Base-by-base conservation (phyloP, 768 basidiomycete genomes). In the Suillus ampliporus region DNA sequence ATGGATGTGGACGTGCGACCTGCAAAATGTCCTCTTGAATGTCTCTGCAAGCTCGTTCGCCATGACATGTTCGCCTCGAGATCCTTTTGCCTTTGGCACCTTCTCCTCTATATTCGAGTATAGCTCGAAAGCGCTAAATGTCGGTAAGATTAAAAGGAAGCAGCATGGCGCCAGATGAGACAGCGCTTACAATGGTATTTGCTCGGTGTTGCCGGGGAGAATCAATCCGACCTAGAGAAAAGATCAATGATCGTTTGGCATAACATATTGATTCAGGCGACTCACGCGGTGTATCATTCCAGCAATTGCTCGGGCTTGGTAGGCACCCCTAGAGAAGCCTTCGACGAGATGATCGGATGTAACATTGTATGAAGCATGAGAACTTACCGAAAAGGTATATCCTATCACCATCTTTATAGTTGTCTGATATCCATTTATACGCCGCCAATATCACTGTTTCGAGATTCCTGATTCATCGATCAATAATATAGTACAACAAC, bases 261-360 rank as follows among this genome's bases (percentile, higher is more conserved):
- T 48, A 31, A 61, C 57, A 62, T 56, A 57, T 19, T 40, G 1
- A 57, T 21, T 35, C 41, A n/a, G 40, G 1, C 4, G 17, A 9
- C 38, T 41, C n/a, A 75, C 80, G 58, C 67, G 72, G 2, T 76
- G 58, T 2, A 81, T 79, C 76, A 81, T 77, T 5, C 66, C 74
- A 1, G 79, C 76, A 5, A 82, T 60, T 0, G 63, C 66, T 4
- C 80, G 77, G 1, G 72, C 78, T 72, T 80, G 79, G 62, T 79
- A 81, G 6, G 79, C 80, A 0, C 80, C 80, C 14, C 80, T 75
- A 37, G 80, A 81, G 51, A 81, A 82, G 1, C 80, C 80, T 80
- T 43, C 1, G 41, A 58, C 21, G 41, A 23, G n/a, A 50, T 31
- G 2, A 28, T 5, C 0, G 23, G 14, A n/a, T 7, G 3, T 14